phyloP scores from a whole-genome alignment of 441 rosid species.

The Syzygium malaccense region DNA sequence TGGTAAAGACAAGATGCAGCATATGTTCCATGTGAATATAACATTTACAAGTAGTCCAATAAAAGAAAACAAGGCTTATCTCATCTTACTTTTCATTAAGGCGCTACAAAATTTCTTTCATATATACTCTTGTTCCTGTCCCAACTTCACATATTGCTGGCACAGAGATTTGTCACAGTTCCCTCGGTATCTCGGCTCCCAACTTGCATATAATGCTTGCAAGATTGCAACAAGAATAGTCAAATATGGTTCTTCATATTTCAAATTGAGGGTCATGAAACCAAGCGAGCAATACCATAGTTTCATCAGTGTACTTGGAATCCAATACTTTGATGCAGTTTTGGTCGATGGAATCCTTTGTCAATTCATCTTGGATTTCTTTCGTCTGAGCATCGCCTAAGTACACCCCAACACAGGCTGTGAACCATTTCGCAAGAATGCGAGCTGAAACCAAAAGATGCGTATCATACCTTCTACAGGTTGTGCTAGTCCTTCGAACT shows the following conservation, averaged over 20 bases:
- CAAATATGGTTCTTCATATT: background rate
- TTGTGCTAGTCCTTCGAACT: too few species aligned
- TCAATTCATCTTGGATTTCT: too few species aligned
- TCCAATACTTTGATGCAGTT: too few species aligned
- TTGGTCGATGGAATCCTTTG: too few species aligned
- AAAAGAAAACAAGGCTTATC: background rate
- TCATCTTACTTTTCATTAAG: background rate
- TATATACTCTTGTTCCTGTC: background rate
- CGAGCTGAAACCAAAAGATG: too few species aligned
- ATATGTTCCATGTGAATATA: background rate
- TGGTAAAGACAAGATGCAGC: background rate
- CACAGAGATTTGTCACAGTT: background rate
- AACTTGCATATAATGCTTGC: background rate
- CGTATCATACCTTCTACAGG: too few species aligned
- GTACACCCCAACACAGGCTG: too few species aligned
- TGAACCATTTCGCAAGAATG: too few species aligned
- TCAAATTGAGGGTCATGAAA: background rate
- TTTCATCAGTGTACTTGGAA: too few species aligned
- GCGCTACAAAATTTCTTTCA: background rate
- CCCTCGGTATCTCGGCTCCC: background rate
- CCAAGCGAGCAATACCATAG: too few species aligned
- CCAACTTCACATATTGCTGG: background rate
- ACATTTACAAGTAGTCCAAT: background rate
- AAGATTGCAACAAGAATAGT: background rate
- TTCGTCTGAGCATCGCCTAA: too few species aligned